Evolutionary conservation across 2,329 filamentous ascomycete species (phyloP).

Genomic region (Pestalotiopsis sp.): DNA sequence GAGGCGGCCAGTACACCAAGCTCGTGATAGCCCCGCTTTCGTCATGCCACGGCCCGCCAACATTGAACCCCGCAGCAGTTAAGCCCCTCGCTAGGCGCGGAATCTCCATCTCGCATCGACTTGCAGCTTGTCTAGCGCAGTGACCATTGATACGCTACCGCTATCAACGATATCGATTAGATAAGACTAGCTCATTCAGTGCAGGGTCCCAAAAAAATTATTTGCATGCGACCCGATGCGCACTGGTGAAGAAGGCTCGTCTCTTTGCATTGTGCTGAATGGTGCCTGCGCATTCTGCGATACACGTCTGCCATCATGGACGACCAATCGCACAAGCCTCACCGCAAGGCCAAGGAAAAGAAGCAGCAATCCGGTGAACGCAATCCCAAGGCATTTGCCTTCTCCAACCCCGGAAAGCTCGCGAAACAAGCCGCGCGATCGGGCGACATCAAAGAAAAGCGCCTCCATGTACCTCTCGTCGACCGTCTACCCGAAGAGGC

Average conservation of each 20-base stretch:
- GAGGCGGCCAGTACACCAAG: neutral
- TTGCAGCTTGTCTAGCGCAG: neutral
- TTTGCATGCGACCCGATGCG: neutral
- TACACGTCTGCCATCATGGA: conserved; percentile 61
- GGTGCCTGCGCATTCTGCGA: neutral
- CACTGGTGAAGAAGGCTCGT: neutral
- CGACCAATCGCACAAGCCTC: conserved; percentile 81
- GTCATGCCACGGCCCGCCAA: neutral
- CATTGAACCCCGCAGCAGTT: neutral
- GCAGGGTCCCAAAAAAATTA: conserved; percentile 8
- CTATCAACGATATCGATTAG: conserved; percentile 9
- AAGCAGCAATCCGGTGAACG: conserved; percentile 68
- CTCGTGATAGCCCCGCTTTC: conserved; percentile 9
- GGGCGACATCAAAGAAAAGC: conserved; percentile 73
- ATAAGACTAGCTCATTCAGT: neutral
- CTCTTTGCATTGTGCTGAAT: neutral
- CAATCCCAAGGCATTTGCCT: conserved; percentile 78
- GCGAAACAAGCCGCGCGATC: conserved; percentile 20
- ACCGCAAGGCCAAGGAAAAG: conserved; percentile 88
- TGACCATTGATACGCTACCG: neutral
- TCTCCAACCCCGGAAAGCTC: conserved; percentile 17
- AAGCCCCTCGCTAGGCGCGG: neutral
- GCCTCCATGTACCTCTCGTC: conserved; percentile 93
- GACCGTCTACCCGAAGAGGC: conserved; percentile 89
- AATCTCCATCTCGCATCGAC: neutral